phyloP scores from a whole-genome alignment of 2,329 filamentous ascomycete genomes.

The Colletotrichum cereale region DNA sequence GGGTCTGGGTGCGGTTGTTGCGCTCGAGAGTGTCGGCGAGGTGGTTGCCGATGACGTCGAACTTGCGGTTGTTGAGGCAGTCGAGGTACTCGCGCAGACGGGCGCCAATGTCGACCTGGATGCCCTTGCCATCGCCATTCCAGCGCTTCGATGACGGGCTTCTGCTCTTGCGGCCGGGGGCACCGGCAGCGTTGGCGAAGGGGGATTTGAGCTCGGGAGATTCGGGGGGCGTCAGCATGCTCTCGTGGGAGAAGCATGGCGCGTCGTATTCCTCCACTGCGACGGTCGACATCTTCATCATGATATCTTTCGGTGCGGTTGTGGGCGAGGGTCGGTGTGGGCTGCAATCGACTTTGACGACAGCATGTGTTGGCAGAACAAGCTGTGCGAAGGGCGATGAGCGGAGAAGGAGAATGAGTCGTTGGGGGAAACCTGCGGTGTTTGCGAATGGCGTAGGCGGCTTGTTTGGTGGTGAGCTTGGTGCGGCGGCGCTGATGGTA shows the following conservation, averaged over 20 bases:
- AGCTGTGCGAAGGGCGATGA: background rate
- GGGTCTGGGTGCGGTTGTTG: conserved; percentile 31
- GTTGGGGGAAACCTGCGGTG: background rate
- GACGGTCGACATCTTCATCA: conserved; percentile 29
- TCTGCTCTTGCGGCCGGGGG: conserved; percentile 10
- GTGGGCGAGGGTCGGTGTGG: background rate
- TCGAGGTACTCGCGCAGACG: conserved; percentile 37
- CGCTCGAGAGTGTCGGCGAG: conserved; percentile 29
- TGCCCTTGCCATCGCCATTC: conserved; percentile 35
- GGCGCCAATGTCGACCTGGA: conserved; percentile 35
- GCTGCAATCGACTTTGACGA: conserved; percentile 19
- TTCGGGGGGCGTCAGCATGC: conserved; percentile 13
- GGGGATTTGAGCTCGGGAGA: background rate
- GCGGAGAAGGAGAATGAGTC: background rate
- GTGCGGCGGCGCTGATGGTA: background rate
- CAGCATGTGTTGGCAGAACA: conserved; percentile 8
- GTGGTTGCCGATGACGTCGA: conserved; percentile 31
- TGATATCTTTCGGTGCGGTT: background rate
- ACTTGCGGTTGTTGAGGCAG: conserved; percentile 34
- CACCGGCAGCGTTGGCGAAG: background rate
- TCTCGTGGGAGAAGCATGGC: conserved; percentile 37
- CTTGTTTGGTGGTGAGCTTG: background rate
- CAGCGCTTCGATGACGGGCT: conserved; percentile 13
- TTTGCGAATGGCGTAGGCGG: background rate
- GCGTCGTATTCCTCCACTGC: conserved; percentile 28